Conservation (phyloP, 805 yeast genomes). For the Saturnispora bothae region DNA sequence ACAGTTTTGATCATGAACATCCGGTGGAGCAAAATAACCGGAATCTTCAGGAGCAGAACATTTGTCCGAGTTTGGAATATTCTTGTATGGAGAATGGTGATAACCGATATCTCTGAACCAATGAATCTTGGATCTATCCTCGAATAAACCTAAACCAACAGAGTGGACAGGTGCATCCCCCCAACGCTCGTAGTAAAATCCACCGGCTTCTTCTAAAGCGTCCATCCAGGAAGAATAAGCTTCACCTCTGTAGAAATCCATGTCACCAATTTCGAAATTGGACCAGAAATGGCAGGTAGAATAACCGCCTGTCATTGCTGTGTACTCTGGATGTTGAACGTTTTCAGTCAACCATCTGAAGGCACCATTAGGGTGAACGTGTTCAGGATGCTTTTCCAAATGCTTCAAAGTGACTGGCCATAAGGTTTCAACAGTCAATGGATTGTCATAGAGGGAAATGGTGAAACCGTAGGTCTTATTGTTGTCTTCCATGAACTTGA, state of each 20-base stretch:
- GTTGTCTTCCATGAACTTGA: constrained; percentile 61
- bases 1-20: constrained; percentile 27
- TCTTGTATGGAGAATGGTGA: constrained; percentile 59
- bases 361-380: constrained; percentile 46
- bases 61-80: constrained; percentile 62
- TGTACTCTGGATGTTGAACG: constrained; percentile 39
- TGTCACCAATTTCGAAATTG: constrained; percentile 74
- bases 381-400: constrained; percentile 48
- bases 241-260: constrained; percentile 69
- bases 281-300: constrained; percentile 81
- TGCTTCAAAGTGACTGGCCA: constrained; percentile 65
- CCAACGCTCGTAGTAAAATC: constrained; percentile 86
- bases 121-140: constrained; percentile 60
- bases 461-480: constrained; percentile 69
- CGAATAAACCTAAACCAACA: constrained; percentile 61
- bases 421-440: constrained; percentile 50
- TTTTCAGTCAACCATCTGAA: constrained; percentile 45
- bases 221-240: constrained; percentile 62
- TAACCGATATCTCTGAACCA: constrained; percentile 86
- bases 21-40: constrained; percentile 26
- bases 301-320: constrained; percentile 32
- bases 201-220: constrained; percentile 60
- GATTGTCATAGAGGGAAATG: constrained; percentile 60
- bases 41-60: constrained; percentile 31
- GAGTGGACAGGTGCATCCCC: constrained; percentile 91